Evolutionary conservation across 495 filamentous ascomycete genomes (phyloP), one percentile per base, ranked within the genome.

Genomic region (Aspergillus kassunensis): DNA sequence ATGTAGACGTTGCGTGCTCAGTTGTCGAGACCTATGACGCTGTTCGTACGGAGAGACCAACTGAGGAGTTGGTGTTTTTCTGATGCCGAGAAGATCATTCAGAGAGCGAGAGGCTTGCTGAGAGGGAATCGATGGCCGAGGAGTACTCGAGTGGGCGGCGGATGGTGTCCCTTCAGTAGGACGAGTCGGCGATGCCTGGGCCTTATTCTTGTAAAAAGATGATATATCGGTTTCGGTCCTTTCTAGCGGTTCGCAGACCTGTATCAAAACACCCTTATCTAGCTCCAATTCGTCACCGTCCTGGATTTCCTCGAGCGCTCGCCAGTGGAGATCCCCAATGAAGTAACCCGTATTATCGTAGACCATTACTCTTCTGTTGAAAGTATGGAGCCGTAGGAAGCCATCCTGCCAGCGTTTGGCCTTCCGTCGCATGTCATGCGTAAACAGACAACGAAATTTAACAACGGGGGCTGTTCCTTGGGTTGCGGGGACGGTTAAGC

Each of bases 391-490:
- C 45, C 85, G 82, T 25, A 96, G 78, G 39, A 84, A 82, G 35
- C 91, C 91, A 85, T 97, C 91, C 57, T 92, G 88, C 91, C 91
- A 97, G 40, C 87, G 73, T 68, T 97, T 97, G 45, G 86, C 82
- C 68, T 97, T 97, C 44, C 87, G 80, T 8, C 84, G 82, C 44
- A 95, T 64, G 62, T 97, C 91, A 55, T 85, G 80, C 5, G 88
- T 95, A 67, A 87, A 97, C 18, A 97, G 82, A 59, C 91, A 96
- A 48, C 81, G 74, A 60, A 84, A 91, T 56, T 93, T 89, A 57
- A 86, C 70, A 21, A 96, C 87, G 0, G 80, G 76, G 2, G 91
- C 89, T 27, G 86, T 90, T 63, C 82, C 83, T 50, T 82, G 80
- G 11, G 74, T 72, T 36, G 62, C 53, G n/a, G 71, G 62, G 40